phyloP scores from a whole-genome alignment of 306 rosid genomes.

The Sechiopsis laciniata region DNA sequence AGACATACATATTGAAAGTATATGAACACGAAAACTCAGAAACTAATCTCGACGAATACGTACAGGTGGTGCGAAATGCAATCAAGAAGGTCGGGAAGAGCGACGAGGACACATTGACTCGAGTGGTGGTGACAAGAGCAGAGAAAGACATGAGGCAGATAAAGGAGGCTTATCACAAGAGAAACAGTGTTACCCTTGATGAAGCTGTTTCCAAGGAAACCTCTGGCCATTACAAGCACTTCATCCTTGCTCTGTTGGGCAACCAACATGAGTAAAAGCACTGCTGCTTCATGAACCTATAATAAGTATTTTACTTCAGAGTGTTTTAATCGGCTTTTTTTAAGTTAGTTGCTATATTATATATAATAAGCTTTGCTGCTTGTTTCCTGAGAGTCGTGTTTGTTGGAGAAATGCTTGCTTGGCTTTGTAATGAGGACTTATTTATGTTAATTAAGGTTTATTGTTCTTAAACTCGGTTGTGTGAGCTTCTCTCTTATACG shows the following conservation, averaged over 20 bases:
- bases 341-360: conserved; percentile 9
- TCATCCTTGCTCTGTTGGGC: conserved; percentile 67
- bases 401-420: not conserved
- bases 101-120: conserved; percentile 68
- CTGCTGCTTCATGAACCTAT: not conserved
- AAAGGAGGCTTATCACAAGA: conserved; percentile 65
- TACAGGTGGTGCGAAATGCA: conserved; percentile 40
- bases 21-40: too few species aligned
- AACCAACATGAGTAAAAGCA: conserved; percentile 27
- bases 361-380: conserved; percentile 6
- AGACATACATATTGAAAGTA: too few species aligned
- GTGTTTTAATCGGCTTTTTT: not conserved
- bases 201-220: conserved; percentile 58
- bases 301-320: not conserved
- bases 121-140: conserved; percentile 71
- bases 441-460: not conserved
- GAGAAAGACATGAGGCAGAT: conserved; percentile 64
- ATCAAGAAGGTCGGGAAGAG: conserved; percentile 45
- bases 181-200: conserved; percentile 64
- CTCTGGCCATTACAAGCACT: conserved; percentile 62
- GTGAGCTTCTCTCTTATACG: too few species aligned
- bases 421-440: conserved; percentile 7
- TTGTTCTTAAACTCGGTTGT: not conserved
- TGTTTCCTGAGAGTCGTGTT: not conserved
- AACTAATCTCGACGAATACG: not conserved